Conservation (phyloP, 371 early-diverging fungal genomes). For the Nematocida ironsii region DNA sequence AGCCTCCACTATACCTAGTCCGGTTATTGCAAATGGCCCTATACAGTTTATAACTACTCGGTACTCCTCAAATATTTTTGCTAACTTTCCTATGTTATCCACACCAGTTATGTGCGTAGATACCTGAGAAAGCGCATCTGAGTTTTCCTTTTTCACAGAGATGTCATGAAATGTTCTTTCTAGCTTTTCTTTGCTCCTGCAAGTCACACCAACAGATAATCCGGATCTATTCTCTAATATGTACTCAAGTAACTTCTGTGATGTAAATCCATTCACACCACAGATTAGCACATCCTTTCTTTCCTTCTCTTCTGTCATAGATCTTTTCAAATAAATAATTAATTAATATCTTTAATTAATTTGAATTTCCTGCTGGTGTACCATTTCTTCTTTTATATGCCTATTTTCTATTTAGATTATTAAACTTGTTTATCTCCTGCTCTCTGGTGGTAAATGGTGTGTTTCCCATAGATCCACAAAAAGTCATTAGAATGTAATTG, state of each 20-base stretch:
- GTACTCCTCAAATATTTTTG: slow-evolving; percentile 72
- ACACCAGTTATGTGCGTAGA: slow-evolving; percentile 72
- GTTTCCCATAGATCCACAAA: neutral
- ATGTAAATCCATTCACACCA: slow-evolving; percentile 83
- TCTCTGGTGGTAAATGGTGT: neutral
- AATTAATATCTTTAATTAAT: slow-evolving; percentile 5
- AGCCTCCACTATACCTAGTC: slow-evolving; percentile 77
- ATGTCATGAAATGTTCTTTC: slow-evolving; percentile 15
- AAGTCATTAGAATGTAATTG: slow-evolving; percentile 4
- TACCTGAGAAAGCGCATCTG: slow-evolving; percentile 32
- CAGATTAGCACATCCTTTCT: slow-evolving; percentile 74
- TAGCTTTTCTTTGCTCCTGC: slow-evolving; percentile 73
- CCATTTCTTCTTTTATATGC: neutral
- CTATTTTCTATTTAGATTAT: neutral
- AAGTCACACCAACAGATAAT: slow-evolving; percentile 74
- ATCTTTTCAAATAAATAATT: slow-evolving; percentile 23
- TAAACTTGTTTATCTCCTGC: neutral
- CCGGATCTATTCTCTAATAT: slow-evolving; percentile 67
- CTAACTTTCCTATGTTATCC: slow-evolving; percentile 73
- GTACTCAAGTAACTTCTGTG: slow-evolving; percentile 74
- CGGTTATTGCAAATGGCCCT: slow-evolving; percentile 77
- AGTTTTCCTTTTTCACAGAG: slow-evolving; percentile 43
- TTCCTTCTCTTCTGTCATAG: slow-evolving; percentile 54
- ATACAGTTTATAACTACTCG: slow-evolving; percentile 79
- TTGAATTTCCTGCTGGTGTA: neutral